These are phyloP conservation scores for Paracamarosporium sp. DNA, from an alignment of 2,329 filamentous ascomycete genomes.

Conservation along the genomic window DNA sequence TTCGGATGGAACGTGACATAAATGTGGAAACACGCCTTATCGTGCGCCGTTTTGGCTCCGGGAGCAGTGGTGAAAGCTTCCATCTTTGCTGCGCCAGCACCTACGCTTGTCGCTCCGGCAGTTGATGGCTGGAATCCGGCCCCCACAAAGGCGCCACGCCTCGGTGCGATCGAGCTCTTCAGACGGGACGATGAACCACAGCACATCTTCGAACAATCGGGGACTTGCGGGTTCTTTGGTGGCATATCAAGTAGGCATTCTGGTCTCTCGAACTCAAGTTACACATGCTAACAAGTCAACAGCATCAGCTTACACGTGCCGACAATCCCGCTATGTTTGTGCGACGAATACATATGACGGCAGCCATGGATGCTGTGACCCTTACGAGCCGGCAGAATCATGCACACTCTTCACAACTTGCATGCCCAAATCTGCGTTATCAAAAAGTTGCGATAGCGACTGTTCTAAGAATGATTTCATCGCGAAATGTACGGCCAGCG, in stretches of 20 bases:
- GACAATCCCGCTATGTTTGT: slow-evolving; percentile 31
- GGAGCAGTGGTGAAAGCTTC: slow-evolving; percentile 31
- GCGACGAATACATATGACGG: slow-evolving; percentile 41
- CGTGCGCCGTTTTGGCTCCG: slow-evolving; percentile 36
- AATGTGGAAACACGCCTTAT: slow-evolving; percentile 25
- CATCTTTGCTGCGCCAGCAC: slow-evolving; percentile 35
- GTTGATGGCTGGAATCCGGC: slow-evolving; percentile 39
- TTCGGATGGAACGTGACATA: slow-evolving; percentile 28
- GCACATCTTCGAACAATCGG: slow-evolving; percentile 14
- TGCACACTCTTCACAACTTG: slow-evolving; percentile 42
- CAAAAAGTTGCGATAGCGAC: slow-evolving; percentile 32
- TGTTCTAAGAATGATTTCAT: slow-evolving; percentile 33
- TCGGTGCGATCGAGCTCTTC: slow-evolving; percentile 30
- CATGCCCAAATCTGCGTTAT: slow-evolving; percentile 31
- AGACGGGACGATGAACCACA: slow-evolving; percentile 22
- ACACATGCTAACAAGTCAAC: slow-evolving; percentile 10
- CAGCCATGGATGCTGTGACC: slow-evolving; percentile 44
- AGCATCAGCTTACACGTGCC: slow-evolving; percentile 41
- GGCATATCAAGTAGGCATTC: slow-evolving; percentile 29
- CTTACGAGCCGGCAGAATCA: slow-evolving; percentile 15
- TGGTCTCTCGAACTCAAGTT: not conserved
- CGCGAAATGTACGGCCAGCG: slow-evolving; percentile 35
- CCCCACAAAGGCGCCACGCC: slow-evolving; percentile 33
- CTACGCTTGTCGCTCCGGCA: slow-evolving; percentile 31
- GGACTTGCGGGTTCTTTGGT: slow-evolving; percentile 40